These are phyloP conservation scores for Tripterygium wilfordii DNA, from an alignment of 177 flowering plant species.

Conservation along the genomic window DNA sequence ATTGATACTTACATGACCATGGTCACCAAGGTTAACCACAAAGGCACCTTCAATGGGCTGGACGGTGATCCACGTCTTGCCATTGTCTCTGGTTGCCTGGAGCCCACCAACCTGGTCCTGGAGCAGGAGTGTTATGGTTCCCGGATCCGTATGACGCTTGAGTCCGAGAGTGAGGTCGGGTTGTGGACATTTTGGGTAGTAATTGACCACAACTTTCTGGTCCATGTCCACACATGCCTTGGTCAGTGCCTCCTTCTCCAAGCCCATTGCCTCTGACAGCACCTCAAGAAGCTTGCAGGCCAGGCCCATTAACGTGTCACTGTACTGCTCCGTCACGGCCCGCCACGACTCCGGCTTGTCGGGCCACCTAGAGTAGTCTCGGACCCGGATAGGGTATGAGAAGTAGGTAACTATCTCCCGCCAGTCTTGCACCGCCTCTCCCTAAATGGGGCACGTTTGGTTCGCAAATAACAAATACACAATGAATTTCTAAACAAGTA, in stretches of 20 bases:
- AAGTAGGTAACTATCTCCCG: slow-evolving; percentile 84
- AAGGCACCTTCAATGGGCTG: slow-evolving; percentile 85
- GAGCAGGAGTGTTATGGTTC: slow-evolving; percentile 77
- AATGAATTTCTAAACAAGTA: too few relatives aligned
- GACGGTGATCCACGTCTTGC: slow-evolving; percentile 90
- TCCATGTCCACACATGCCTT: slow-evolving; percentile 93
- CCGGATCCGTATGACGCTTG: slow-evolving; percentile 90
- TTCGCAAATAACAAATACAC: too few relatives aligned
- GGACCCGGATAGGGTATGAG: slow-evolving; percentile 57
- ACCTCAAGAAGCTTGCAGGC: slow-evolving; percentile 78
- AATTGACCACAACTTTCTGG: slow-evolving; percentile 81
- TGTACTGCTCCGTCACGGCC: slow-evolving; percentile 53
- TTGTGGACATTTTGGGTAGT: slow-evolving; percentile 84
- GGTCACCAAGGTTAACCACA: slow-evolving; percentile 89
- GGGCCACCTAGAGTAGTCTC: slow-evolving; percentile 94
- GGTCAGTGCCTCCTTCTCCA: slow-evolving; percentile 66
- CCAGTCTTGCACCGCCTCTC: slow-evolving; percentile 90
- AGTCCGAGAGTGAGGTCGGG: slow-evolving; percentile 88
- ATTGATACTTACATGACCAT: slow-evolving; percentile 90
- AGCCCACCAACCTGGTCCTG: slow-evolving; percentile 93
- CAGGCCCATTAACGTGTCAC: slow-evolving; percentile 63
- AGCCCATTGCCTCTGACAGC: slow-evolving; percentile 81
- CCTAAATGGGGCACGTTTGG: too few relatives aligned
- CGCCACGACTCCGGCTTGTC: slow-evolving; percentile 88
- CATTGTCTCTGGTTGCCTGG: slow-evolving; percentile 83